Evolutionary conservation across 2,329 filamentous ascomycete genomes (phyloP), one percentile per base, ranked within the genome.

Genomic region (Trichoderma simmonsii): DNA sequence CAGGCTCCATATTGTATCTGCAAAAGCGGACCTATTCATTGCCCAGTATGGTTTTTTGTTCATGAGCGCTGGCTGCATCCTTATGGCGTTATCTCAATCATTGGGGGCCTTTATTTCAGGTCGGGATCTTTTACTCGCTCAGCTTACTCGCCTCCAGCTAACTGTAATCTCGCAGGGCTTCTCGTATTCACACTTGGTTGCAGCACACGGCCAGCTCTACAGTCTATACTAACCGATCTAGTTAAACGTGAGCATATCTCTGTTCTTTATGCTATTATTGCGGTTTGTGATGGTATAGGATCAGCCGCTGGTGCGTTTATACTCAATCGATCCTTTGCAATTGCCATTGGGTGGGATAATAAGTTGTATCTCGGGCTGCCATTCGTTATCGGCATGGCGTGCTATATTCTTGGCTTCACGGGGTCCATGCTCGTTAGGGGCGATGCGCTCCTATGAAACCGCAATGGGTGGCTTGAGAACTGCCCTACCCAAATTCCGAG

Each of bases 211-310:
- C 60, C 68, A 70, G 54, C 36, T 26, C 59, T 64, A 34, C 68
- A 64, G 59, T 70, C 57, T 39, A 39, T 64, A 14, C 26, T 70
- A 28, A 70, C 68, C 7, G 68, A 64, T 70, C 59, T 64, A 26
- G 57, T 34, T 18, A 51, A 18, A 12, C 59, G 34, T 15, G 68
- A 70, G n/a, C 34, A 48, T 18, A 70, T 51, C 11, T 30, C 68
- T 48, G 28, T 64, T 54, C 68, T 63, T 43, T 64, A 54, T 26
- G 68, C 60, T 26, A 11, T 62, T 9, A 62, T 62, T 62, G 60
- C 65, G 24, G 28, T 68, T 39, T 32, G 51, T 60, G 65, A 68
- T 21, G 65, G 65, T n/a, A 43, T 68, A 68, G 65, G 65, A 21
- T 68, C 65, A 56, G 65, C 65, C 32, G 51, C 51, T 24, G 65